Evolutionary conservation across 495 filamentous ascomycete species (phyloP).

Genomic region (Lophium mytilinum): DNA sequence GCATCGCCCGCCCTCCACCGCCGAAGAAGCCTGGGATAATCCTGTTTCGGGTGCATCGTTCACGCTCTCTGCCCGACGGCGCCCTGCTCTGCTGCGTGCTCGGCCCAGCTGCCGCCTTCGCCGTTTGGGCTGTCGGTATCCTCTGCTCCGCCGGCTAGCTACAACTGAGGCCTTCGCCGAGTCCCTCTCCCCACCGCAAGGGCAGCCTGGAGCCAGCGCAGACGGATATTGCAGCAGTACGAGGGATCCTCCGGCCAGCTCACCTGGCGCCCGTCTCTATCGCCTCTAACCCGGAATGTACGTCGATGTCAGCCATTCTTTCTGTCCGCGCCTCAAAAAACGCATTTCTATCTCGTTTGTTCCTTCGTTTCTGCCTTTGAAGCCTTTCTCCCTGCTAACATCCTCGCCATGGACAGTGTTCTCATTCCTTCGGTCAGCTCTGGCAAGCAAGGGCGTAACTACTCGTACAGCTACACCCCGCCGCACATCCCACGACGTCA

Average conservation of each 20-base stretch:
- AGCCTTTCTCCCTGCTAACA: slow-evolving; percentile 11
- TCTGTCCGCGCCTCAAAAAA: slow-evolving; percentile 6
- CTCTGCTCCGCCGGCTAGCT: neutral
- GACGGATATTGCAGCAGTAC: neutral
- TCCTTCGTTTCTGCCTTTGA: neutral
- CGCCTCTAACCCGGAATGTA: slow-evolving; percentile 16
- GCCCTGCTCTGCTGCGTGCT: neutral
- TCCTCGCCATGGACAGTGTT: slow-evolving; percentile 17
- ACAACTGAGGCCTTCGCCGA: neutral
- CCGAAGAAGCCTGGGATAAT: neutral
- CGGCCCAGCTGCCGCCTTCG: neutral
- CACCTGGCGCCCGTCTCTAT: neutral
- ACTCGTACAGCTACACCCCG: slow-evolving; percentile 9
- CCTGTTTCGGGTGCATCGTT: neutral
- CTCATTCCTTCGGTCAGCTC: neutral
- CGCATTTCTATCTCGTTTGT: slow-evolving; percentile 18
- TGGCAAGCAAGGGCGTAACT: neutral
- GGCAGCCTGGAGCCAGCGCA: neutral
- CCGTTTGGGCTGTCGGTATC: neutral
- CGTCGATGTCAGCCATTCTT: slow-evolving; percentile 12
- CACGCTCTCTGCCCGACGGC: neutral
- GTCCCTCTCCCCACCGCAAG: neutral
- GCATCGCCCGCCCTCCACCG: neutral
- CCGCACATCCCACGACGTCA: slow-evolving; percentile 11
- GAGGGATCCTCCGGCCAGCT: neutral